Conservation (phyloP, 2,329 filamentous ascomycete species). For the Penicillium crustosum region DNA sequence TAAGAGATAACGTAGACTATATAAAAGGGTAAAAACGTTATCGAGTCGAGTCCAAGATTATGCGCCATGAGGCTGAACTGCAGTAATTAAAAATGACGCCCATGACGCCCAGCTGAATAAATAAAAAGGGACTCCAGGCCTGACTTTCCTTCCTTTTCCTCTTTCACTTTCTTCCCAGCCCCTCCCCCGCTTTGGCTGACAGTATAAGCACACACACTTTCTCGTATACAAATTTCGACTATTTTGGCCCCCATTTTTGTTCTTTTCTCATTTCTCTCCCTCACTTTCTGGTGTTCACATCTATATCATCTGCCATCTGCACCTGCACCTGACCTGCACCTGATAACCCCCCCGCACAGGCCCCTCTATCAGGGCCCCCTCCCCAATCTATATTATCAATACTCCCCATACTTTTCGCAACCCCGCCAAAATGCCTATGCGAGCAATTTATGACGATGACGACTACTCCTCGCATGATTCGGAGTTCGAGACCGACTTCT, state of each 20-base stretch:
- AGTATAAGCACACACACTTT: conserved; percentile 2
- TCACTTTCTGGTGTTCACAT: conserved; percentile 12
- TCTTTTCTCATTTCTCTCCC: conserved; percentile 5
- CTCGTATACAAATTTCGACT: conserved; percentile 14
- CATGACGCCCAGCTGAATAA: conserved; percentile 10
- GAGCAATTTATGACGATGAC: conserved; percentile 8
- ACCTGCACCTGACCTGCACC: conserved; percentile 17
- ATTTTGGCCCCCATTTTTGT: not conserved
- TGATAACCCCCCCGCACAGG: not conserved
- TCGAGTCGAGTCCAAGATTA: not conserved
- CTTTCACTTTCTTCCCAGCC: conserved; percentile 5
- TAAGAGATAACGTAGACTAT: not conserved
- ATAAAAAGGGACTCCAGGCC: conserved; percentile 2
- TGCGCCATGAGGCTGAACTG: conserved; percentile 15
- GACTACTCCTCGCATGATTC: conserved; percentile 29
- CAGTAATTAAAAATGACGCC: conserved; percentile 2
- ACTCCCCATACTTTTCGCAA: not conserved
- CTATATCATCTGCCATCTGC: conserved; percentile 24
- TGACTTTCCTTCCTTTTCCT: not conserved
- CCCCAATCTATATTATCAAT: not conserved
- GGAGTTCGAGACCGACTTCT: conserved; percentile 39
- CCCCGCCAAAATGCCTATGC: conserved; percentile 18
- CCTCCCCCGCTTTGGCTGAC: conserved; percentile 6
- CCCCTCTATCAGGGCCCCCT: conserved; percentile 6
- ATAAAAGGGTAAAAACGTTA: not conserved